Percentiles rank a stretch among this genome's conserved stretches.
Conservation (phyloP, 2,329 filamentous ascomycete species). For the Parastagonospora nodorum region DNA sequence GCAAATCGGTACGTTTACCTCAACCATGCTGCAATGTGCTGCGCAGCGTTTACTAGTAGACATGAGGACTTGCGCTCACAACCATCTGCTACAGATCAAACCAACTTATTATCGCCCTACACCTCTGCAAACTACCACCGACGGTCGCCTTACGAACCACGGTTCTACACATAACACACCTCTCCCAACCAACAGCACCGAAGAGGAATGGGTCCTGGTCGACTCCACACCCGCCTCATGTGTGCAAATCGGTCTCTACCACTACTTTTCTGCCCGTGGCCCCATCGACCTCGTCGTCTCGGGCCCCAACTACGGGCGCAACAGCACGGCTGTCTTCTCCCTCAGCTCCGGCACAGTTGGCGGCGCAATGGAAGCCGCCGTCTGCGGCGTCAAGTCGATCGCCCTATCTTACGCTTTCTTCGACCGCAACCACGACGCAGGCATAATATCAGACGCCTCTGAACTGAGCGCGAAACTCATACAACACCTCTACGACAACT, state of each 20-base stretch:
- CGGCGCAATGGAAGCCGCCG: constrained; percentile 56
- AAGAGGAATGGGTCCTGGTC: constrained; percentile 57
- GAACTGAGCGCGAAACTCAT: constrained; percentile 76
- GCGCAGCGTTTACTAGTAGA: too few species aligned
- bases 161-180: constrained; percentile 42
- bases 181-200: constrained; percentile 34
- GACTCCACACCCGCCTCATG: constrained; percentile 57
- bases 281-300: constrained; percentile 55
- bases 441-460: constrained; percentile 78
- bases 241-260: constrained; percentile 55
- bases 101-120: constrained; percentile 80
- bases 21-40: background rate
- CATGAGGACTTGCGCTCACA: background rate
- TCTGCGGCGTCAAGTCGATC: constrained; percentile 63
- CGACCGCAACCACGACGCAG: constrained; percentile 78
- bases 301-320: constrained; percentile 57
- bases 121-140: constrained; percentile 53
- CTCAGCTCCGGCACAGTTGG: constrained; percentile 57
- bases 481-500: constrained; percentile 77
- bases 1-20: constrained; percentile 63
- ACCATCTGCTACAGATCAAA: constrained; percentile 55
- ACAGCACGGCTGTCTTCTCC: constrained; percentile 57
- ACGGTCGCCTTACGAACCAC: constrained; percentile 44
- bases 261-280: constrained; percentile 52
- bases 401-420: constrained; percentile 93